Base-by-base conservation (phyloP, 257 asterid genomes). In the Solanum rostratum region DNA sequence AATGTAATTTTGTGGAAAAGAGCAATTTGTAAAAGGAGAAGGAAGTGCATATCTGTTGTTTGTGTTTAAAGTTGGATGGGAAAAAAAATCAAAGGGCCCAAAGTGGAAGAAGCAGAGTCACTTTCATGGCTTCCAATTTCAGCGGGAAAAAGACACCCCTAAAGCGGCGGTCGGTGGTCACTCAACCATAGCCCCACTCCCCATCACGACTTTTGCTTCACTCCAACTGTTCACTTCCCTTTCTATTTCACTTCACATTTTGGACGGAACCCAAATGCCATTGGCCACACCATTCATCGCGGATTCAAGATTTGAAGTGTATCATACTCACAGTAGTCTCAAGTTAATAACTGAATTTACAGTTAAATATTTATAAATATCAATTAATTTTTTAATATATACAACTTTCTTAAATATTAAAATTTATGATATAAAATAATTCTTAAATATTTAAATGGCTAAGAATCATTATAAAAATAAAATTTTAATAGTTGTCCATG, bases 161-260 rank as follows among this genome's bases (percentile, higher is more conserved):
- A 82, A 82, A 82, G 85, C 85, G 85, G 85, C 85, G 85, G 84
- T 78, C 82, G 46, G 82, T 78, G 82, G 62, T 50, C 82, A 76
- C 81, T 76, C 15, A 27, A 76, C 2, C 12, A 16, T 60, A 55
- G 84, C 30, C 76, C 79, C 84, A 82, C 76, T 14, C 4, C 0
- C 46, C 24, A 27, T 30, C 22, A 62, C 12, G 62, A 82, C 79
- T 82, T 82, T 82, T 45, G 24, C 43, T 46, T 50, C 11, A 43
- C 60, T 27, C 24, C 24, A 30, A 74, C 39, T 73, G 80, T 73
- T 74, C 60, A 15, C 24, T 74, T 46, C 2, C 5, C 81, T 43
- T 11, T 74, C 81, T 14, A 7, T 73, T 14, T 74, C 81, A 46
- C 22, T 54, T 46, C 60, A 46, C 15, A 7, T 24, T 68, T 78